Evolutionary conservation across 1,284 basidiomycete species (phyloP), one percentile per base, ranked within the genome.

Genomic region (Ustilago cynodontis): DNA sequence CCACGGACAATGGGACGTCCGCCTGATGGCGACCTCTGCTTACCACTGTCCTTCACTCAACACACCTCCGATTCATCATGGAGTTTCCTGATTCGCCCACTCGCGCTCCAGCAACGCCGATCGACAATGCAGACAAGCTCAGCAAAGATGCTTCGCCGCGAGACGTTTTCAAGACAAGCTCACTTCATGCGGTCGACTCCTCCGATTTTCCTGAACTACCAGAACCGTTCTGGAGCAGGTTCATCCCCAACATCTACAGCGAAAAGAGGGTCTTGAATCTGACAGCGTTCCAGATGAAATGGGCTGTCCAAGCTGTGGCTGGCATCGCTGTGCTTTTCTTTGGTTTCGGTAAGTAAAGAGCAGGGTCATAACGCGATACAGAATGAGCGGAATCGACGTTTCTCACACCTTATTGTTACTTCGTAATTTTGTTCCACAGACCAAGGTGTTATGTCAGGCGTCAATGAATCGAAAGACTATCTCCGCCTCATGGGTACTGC

Each of bases 391-490:
- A n/a, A n/a, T n/a, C n/a, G n/a, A n/a, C n/a, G n/a, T n/a, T n/a
- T n/a, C 24, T 28, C 3, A 49, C 31, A 33, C 31, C 14, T 4
- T n/a, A 4, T 43, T 14, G n/a, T 43, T 7, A 7, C 7, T 43
- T 28, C 24, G 28, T 22, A n/a, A 5, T 9, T 22, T 20, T 22
- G 16, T 20, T 20, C 16, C 16, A 9, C 49, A 59, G 62, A 66
- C 24, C 68, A 71, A 58, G 68, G 68, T 9, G 68, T 71, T 4
- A 71, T 71, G 68, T 55, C 50, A 14, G 62, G 62, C 20, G 68
- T 65, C 58, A 65, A 71, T 49, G 63, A 71, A 31, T 65, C 68
- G 6, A 59, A 59, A 22, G 68, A 71, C 54, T 71, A 71, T 41
- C 63, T 71, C 0, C 58, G 59, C 11, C 62, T 65, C 11, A 71